Evolutionary conservation across 164 flowering plant genomes (phyloP).

Genomic region (Platanus orientalis): DNA sequence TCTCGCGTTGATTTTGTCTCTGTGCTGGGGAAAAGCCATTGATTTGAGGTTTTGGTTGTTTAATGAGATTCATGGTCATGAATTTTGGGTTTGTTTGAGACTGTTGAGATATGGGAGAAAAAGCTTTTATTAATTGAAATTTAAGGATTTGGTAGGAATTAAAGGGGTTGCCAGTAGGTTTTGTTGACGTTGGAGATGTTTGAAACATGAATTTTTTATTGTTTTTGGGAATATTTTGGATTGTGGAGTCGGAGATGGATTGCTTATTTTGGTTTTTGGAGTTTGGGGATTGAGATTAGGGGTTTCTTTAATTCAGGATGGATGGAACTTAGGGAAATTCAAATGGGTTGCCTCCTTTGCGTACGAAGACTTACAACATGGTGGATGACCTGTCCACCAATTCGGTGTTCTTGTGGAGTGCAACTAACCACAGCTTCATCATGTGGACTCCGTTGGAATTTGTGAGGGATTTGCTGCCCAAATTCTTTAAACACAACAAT

Average conservation of each 20-base stretch:
- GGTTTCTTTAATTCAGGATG: background rate
- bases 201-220: background rate
- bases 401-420: conserved; percentile 7
- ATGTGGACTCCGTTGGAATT: too few relatives aligned
- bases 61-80: too few relatives aligned
- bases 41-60: too few relatives aligned
- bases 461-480: too few relatives aligned
- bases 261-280: background rate
- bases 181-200: background rate
- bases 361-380: conserved; percentile 15
- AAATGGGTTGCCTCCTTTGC: conserved; percentile 11
- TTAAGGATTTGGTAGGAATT: background rate
- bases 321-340: background rate
- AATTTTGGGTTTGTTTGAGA: too few relatives aligned
- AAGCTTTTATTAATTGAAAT: too few relatives aligned
- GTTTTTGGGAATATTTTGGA: too few relatives aligned
- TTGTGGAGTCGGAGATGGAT: background rate
- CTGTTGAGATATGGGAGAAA: background rate
- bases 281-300: background rate
- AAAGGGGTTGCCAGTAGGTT: background rate
- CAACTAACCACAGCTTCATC: background rate
- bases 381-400: conserved; percentile 13
- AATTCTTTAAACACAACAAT: too few relatives aligned
- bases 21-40: too few relatives aligned
- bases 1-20: too few relatives aligned